A percentile compares a stretch with the other conserved stretches of the same genome.
Evolutionary conservation across 176 grass and related monocot species (phyloP).

Genomic region (Luzula sylvatica): DNA sequence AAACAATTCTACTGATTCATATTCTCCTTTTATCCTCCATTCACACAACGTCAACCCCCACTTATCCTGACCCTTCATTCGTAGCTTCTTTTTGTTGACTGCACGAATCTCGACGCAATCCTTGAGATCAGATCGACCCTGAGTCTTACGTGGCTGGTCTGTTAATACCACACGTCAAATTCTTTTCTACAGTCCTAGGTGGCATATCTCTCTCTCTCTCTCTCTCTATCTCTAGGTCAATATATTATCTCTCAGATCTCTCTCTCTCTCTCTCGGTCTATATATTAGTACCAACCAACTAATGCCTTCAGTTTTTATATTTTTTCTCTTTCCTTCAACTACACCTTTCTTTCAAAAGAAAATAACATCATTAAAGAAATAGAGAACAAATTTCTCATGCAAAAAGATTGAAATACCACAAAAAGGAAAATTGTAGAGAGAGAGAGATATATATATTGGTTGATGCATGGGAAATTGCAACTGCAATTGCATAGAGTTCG

Average conservation of each 20-base stretch:
- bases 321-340: too few relatives aligned
- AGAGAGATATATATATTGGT: neutral
- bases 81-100: neutral
- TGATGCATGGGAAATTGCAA: constrained; percentile 13
- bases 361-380: too few relatives aligned
- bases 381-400: too few relatives aligned
- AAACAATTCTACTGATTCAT: neutral
- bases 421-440: neutral
- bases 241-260: constrained; percentile 10
- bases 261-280: neutral
- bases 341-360: too few relatives aligned
- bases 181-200: neutral
- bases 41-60: constrained; percentile 10
- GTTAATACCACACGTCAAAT: neutral
- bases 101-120: constrained; percentile 3
- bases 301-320: too few relatives aligned
- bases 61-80: neutral
- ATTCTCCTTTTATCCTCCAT: neutral
- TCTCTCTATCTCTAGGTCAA: constrained; percentile 2
- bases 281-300: too few relatives aligned
- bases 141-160: neutral
- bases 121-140: neutral
- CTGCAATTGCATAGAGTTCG: constrained; percentile 14
- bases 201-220: neutral
- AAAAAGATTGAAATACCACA: neutral